phyloP scores from a whole-genome alignment of 2,329 filamentous ascomycete species.

The Aspergillus novofumigatus region DNA sequence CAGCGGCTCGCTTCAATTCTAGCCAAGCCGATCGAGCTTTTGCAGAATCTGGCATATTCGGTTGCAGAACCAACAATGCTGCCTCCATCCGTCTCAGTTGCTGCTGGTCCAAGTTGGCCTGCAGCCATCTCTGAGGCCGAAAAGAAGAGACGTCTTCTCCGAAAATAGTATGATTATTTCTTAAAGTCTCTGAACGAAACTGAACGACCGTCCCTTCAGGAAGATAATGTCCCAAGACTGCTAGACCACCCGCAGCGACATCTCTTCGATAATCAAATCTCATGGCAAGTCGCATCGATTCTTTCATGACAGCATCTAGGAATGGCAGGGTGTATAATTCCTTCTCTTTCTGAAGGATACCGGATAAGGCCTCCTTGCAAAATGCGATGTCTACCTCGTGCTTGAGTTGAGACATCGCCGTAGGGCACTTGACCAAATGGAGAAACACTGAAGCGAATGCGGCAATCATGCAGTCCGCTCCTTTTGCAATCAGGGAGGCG shows the following conservation, averaged over 20 bases:
- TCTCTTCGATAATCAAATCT: neutral
- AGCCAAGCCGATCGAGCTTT: conserved; percentile 9
- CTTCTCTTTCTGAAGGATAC: neutral
- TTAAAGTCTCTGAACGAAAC: conserved; percentile 6
- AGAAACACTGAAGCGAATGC: conserved; percentile 7
- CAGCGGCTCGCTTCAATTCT: conserved; percentile 12
- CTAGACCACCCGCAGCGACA: neutral
- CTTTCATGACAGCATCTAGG: conserved; percentile 16
- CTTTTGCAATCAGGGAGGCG: neutral
- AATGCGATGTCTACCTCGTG: conserved; percentile 8
- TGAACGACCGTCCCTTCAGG: conserved; percentile 3
- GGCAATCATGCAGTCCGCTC: neutral
- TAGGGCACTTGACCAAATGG: conserved; percentile 3
- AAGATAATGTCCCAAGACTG: neutral
- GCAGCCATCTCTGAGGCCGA: conserved; percentile 15
- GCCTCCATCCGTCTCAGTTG: conserved; percentile 8
- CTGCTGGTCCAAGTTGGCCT: neutral
- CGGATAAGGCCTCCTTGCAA: neutral
- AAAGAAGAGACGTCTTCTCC: conserved; percentile 7
- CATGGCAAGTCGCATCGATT: conserved; percentile 8
- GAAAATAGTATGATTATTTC: conserved; percentile 2
- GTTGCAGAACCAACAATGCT: conserved; percentile 4
- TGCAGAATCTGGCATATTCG: neutral
- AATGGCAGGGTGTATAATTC: conserved; percentile 8
- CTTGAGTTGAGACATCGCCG: conserved; percentile 3